Conservation (phyloP, 805 yeast genomes). For the Jamesozyma gamospora region DNA sequence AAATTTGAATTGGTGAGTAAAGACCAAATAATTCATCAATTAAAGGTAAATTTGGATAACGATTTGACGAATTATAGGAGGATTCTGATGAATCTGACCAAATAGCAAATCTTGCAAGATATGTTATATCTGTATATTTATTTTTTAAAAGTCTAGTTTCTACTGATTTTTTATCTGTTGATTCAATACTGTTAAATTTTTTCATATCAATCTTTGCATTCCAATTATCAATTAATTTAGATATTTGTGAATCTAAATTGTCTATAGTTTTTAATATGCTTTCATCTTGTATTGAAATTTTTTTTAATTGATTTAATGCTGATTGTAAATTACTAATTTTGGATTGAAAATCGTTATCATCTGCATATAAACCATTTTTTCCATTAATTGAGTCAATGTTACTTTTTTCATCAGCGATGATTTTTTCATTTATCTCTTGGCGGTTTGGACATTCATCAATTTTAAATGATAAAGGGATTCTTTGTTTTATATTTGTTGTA, state of each 20-base stretch:
- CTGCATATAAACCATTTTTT: slow-evolving; percentile 7
- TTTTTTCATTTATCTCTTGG: background rate
- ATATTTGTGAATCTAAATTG: slow-evolving; percentile 11
- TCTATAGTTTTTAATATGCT: slow-evolving; percentile 3
- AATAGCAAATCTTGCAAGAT: slow-evolving; percentile 17
- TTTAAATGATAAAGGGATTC: no score
- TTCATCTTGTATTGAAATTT: slow-evolving; percentile 2
- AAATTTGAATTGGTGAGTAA: slow-evolving; percentile 20
- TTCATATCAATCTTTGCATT: slow-evolving; percentile 14
- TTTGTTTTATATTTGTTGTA: no score
- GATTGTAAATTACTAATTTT: slow-evolving; percentile 13
- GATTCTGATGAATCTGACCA: slow-evolving; percentile 8
- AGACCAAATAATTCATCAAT: slow-evolving; percentile 26
- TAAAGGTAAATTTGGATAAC: slow-evolving; percentile 10
- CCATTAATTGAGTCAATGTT: no score
- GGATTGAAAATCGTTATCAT: slow-evolving; percentile 13
- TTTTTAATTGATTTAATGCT: slow-evolving; percentile 9
- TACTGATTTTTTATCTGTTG: slow-evolving; percentile 11
- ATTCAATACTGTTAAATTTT: slow-evolving; percentile 1
- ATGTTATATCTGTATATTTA: slow-evolving; percentile 17
- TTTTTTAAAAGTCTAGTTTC: slow-evolving; percentile 24
- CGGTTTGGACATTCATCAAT: no score
- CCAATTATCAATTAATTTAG: slow-evolving; percentile 11
- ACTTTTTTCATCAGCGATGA: no score
- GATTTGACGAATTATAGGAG: background rate